These are phyloP conservation scores for Aspergillus campestris DNA, from an alignment of 495 filamentous ascomycete genomes.

Conservation along the genomic window DNA sequence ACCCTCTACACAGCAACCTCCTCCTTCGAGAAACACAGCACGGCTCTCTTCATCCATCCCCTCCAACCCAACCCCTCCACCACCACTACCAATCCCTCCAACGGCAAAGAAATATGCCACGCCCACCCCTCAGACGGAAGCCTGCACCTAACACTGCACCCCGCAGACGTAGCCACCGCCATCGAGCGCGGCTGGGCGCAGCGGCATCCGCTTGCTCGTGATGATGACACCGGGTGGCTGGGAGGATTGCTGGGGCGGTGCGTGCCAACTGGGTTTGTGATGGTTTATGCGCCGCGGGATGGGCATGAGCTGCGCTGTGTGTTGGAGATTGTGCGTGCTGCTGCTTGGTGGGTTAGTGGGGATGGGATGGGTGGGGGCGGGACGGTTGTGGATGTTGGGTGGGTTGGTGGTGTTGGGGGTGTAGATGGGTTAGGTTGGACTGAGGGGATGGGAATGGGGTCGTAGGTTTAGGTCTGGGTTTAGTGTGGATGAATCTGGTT, in stretches of 20 bases:
- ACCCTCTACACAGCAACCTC: conserved; percentile 54
- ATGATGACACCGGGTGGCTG: conserved; percentile 31
- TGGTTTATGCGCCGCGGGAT: conserved; percentile 73
- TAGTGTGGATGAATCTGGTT: too few species aligned
- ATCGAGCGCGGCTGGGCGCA: conserved; percentile 74
- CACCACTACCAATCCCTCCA: neutral
- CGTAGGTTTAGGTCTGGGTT: too few species aligned
- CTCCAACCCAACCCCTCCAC: conserved; percentile 5
- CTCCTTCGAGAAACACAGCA: conserved; percentile 72
- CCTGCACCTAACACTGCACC: conserved; percentile 71
- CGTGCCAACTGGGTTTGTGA: conserved; percentile 61
- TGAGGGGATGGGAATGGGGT: too few species aligned
- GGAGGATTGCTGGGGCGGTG: conserved; percentile 41
- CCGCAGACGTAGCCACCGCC: conserved; percentile 63
- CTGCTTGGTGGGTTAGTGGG: conserved; percentile 56
- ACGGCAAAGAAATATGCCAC: conserved; percentile 71
- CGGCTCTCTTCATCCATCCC: conserved; percentile 57
- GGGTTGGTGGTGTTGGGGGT: neutral
- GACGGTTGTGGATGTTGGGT: conserved; percentile 4
- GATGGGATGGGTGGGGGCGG: conserved; percentile 13
- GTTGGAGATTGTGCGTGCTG: conserved; percentile 62
- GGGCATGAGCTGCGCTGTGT: conserved; percentile 56
- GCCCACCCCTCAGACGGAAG: conserved; percentile 62
- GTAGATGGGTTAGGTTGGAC: neutral
- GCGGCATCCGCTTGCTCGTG: conserved; percentile 67